Evolutionary conservation across 2,329 filamentous ascomycete genomes (phyloP).

Genomic region (Saccharata proteae): DNA sequence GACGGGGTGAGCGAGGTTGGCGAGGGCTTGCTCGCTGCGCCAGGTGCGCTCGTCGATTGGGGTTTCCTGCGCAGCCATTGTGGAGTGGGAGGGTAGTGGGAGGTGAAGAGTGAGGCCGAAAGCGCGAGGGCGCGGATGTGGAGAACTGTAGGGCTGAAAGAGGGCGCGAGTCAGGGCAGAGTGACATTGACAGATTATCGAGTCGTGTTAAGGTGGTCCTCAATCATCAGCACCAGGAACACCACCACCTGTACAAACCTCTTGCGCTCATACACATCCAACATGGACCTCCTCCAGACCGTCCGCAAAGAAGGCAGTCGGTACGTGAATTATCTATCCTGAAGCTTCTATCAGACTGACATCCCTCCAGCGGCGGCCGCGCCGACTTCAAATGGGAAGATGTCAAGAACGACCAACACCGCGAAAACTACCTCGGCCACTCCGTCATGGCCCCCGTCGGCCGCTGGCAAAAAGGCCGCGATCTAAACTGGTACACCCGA

Average conservation of each 20-base stretch:
- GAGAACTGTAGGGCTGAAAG: slow-evolving; percentile 5
- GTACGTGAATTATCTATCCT: slow-evolving; percentile 21
- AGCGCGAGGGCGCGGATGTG: slow-evolving; percentile 9
- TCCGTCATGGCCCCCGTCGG: slow-evolving; percentile 86
- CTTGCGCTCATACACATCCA: no score
- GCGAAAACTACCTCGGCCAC: slow-evolving; percentile 85
- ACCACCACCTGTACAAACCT: no score
- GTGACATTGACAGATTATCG: no score
- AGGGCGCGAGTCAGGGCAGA: neutral
- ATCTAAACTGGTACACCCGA: slow-evolving; percentile 54
- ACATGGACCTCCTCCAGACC: slow-evolving; percentile 86
- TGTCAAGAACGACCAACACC: slow-evolving; percentile 73
- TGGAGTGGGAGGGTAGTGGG: neutral
- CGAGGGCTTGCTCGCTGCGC: slow-evolving; percentile 14
- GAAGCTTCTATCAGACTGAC: neutral
- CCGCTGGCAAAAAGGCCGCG: slow-evolving; percentile 74
- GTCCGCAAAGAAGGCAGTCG: slow-evolving; percentile 83
- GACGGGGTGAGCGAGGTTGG: slow-evolving; percentile 10
- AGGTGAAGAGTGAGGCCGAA: neutral
- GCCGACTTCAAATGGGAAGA: slow-evolving; percentile 96
- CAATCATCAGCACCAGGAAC: no score
- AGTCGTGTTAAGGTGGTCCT: no score
- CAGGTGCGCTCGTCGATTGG: slow-evolving; percentile 22
- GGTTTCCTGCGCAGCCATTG: slow-evolving; percentile 17
- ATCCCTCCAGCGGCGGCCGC: slow-evolving; percentile 53